A percentile compares a stretch with the other conserved stretches of the same genome.
Evolutionary conservation across 2,329 filamentous ascomycete species (phyloP).

Genomic region (Cylindrodendrum hubeiense): DNA sequence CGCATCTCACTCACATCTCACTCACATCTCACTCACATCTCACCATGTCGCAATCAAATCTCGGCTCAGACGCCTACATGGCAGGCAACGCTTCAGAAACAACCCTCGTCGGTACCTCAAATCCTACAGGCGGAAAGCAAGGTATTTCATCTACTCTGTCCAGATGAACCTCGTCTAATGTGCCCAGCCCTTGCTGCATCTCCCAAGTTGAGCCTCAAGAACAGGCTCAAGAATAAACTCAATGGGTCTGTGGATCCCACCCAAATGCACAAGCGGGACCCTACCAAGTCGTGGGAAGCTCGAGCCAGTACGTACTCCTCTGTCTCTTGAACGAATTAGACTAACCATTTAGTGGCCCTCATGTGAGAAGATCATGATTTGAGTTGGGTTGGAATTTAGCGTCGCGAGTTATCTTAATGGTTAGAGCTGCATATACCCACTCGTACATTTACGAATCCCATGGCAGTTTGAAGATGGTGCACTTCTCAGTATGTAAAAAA

Average conservation of each 20-base stretch:
- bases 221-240: conserved; percentile 41
- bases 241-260: conserved; percentile 35
- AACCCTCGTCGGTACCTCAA: conserved; percentile 40
- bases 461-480: too few relatives aligned
- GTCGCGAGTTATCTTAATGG: background rate
- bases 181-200: background rate
- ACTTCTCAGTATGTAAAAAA: too few relatives aligned
- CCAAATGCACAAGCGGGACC: conserved; percentile 34
- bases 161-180: conserved; percentile 13
- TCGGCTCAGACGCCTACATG: conserved; percentile 34
- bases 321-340: conserved; percentile 7
- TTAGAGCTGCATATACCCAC: background rate
- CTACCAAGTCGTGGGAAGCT: conserved; percentile 43
- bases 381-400: background rate
- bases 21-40: background rate
- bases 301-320: conserved; percentile 36
- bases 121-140: conserved; percentile 31
- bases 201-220: conserved; percentile 35
- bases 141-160: conserved; percentile 7
- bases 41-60: conserved; percentile 36
- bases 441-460: background rate
- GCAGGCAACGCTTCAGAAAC: conserved; percentile 39
- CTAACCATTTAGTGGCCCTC: conserved; percentile 30
- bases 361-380: conserved; percentile 27
- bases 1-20: background rate